These are phyloP conservation scores for Phytophthora litchii DNA, from an alignment of 352 stramenopile species.

Conservation along the genomic window DNA sequence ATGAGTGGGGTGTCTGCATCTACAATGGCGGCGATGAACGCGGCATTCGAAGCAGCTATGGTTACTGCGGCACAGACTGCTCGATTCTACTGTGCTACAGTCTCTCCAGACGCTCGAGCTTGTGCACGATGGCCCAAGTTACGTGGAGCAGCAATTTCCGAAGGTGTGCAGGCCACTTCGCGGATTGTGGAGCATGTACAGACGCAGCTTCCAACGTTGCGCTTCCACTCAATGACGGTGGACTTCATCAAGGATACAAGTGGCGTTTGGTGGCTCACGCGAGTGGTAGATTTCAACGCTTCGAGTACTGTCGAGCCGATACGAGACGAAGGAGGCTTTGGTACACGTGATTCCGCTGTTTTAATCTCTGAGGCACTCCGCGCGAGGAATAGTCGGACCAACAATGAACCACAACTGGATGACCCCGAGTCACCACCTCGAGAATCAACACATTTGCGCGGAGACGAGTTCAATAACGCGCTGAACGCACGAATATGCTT, in stretches of 20 bases:
- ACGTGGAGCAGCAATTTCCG: slow-evolving; percentile 54
- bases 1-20: slow-evolving; percentile 6
- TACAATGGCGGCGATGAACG: slow-evolving; percentile 27
- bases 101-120: slow-evolving; percentile 40
- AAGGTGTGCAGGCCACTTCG: slow-evolving; percentile 52
- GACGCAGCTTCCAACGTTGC: slow-evolving; percentile 60
- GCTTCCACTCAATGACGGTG: slow-evolving; percentile 55
- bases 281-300: slow-evolving; percentile 61
- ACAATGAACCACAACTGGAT: slow-evolving; percentile 11
- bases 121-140: slow-evolving; percentile 56
- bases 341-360: slow-evolving; percentile 43
- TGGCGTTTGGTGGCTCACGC: slow-evolving; percentile 75
- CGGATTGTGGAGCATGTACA: slow-evolving; percentile 72
- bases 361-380: slow-evolving; percentile 54
- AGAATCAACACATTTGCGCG: slow-evolving; percentile 6
- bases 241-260: slow-evolving; percentile 76
- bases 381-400: slow-evolving; percentile 39
- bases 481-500: slow-evolving; percentile 46
- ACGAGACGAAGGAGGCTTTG: slow-evolving; percentile 17
- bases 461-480: slow-evolving; percentile 20
- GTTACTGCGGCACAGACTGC: slow-evolving; percentile 28
- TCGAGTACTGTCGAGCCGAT: slow-evolving; percentile 23
- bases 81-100: slow-evolving; percentile 47
- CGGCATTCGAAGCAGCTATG: slow-evolving; percentile 37
- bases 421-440: slow-evolving; percentile 3